A percentile compares a stretch with the other conserved stretches of the same genome.
These are phyloP conservation scores for Globisporangium megalacanthum DNA, from an alignment of 352 stramenopile species.

Conservation along the genomic window DNA sequence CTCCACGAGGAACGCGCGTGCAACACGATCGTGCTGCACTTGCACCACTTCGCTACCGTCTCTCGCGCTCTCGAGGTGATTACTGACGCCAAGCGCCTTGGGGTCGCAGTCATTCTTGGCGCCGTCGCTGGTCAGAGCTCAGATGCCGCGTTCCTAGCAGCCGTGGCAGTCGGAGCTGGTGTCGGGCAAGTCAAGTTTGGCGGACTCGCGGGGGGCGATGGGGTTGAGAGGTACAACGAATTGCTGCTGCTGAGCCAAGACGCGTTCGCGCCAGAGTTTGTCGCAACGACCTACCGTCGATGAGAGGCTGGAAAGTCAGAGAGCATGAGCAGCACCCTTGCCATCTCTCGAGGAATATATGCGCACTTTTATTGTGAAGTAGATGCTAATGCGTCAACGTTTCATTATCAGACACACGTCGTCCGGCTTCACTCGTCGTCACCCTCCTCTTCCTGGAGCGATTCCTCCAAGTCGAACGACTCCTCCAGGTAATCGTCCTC, in stretches of 20 bases:
- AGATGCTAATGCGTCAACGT: neutral
- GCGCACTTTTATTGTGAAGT: neutral
- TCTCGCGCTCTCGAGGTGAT: slow-evolving; percentile 36
- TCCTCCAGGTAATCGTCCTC: slow-evolving; percentile 59
- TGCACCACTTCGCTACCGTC: slow-evolving; percentile 51
- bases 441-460: slow-evolving; percentile 30
- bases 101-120: slow-evolving; percentile 47
- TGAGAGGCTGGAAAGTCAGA: slow-evolving; percentile 2
- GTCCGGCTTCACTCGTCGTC: slow-evolving; percentile 23
- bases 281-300: slow-evolving; percentile 22
- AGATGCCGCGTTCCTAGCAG: slow-evolving; percentile 34
- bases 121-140: slow-evolving; percentile 24
- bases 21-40: slow-evolving; percentile 53
- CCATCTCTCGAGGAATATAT: neutral
- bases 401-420: neutral
- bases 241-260: slow-evolving; percentile 40
- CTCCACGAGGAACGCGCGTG: slow-evolving; percentile 50
- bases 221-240: slow-evolving; percentile 53
- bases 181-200: slow-evolving; percentile 73
- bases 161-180: slow-evolving; percentile 43
- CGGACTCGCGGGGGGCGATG: slow-evolving; percentile 34
- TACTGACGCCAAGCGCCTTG: slow-evolving; percentile 39
- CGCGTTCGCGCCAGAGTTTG: slow-evolving; percentile 38
- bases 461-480: slow-evolving; percentile 74
- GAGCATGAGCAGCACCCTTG: neutral